Evolutionary conservation across 2,329 filamentous ascomycete species (phyloP).

Genomic region (Colletotrichum destructivum): DNA sequence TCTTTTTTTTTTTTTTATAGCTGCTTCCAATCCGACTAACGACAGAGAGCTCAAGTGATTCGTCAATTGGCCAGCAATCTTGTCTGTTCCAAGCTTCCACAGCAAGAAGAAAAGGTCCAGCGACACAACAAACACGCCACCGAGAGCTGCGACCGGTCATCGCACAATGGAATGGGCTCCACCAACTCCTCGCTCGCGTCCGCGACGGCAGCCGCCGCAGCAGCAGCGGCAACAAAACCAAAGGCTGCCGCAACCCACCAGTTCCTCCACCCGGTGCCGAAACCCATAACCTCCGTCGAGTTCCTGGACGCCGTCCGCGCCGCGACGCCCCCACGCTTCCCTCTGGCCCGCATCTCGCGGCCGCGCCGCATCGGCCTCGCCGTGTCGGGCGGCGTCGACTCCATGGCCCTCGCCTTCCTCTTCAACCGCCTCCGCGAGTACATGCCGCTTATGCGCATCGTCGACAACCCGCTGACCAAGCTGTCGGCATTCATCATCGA

Average conservation of each 20-base stretch:
- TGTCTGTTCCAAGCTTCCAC: neutral
- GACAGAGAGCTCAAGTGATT: constrained; percentile 6
- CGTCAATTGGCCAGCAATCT: constrained; percentile 7
- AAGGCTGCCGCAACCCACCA: constrained; percentile 46
- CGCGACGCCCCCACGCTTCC: constrained; percentile 66
- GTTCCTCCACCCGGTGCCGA: constrained; percentile 55
- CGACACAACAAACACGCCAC: neutral
- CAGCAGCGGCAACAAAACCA: neutral
- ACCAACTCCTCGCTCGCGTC: constrained; percentile 24
- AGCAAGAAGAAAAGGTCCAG: neutral
- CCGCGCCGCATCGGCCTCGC: constrained; percentile 74
- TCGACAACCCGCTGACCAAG: constrained; percentile 59
- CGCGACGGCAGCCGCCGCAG: constrained; percentile 6
- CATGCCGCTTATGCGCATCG: constrained; percentile 56
- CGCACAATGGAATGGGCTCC: constrained; percentile 38
- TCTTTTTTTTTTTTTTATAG: neutral
- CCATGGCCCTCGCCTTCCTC: constrained; percentile 92
- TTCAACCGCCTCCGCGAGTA: constrained; percentile 65
- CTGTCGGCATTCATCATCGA: constrained; percentile 69
- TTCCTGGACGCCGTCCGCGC: constrained; percentile 66
- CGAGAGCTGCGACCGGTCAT: neutral
- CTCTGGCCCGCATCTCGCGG: constrained; percentile 52
- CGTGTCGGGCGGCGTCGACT: constrained; percentile 94
- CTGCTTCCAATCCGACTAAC: neutral
- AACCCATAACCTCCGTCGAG: constrained; percentile 55